These are phyloP conservation scores for Nakazawaea holstii DNA, from an alignment of 805 yeast genomes.

Conservation along the genomic window DNA sequence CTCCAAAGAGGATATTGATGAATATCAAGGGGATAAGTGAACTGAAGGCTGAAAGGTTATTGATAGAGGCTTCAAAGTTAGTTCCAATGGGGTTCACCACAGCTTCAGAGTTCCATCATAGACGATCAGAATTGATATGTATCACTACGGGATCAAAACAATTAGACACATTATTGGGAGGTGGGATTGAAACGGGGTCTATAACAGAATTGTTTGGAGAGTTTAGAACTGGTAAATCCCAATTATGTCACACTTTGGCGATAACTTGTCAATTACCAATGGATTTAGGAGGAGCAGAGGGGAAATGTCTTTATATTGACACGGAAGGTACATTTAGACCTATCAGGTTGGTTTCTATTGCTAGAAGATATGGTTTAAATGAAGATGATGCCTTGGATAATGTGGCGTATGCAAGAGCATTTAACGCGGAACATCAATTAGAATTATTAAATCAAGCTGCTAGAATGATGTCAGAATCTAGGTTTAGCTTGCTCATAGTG, in stretches of 20 bases:
- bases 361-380: conserved; percentile 84
- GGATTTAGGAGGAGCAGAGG: conserved; percentile 98
- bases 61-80: conserved; percentile 75
- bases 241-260: conserved; percentile 92
- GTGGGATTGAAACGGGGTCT: conserved; percentile 96
- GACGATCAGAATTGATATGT: conserved; percentile 87
- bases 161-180: conserved; percentile 87
- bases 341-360: conserved; percentile 80
- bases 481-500: conserved; percentile 87
- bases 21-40: conserved; percentile 90
- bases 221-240: conserved; percentile 96
- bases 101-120: conserved; percentile 87
- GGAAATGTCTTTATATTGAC: conserved; percentile 91
- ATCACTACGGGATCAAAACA: conserved; percentile 94
- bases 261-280: conserved; percentile 95
- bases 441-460: conserved; percentile 86
- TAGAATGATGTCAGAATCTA: conserved; percentile 90
- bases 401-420: conserved; percentile 96
- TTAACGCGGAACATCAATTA: conserved; percentile 93
- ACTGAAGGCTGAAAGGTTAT: conserved; percentile 84
- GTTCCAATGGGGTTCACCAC: conserved; percentile 98
- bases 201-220: conserved; percentile 96
- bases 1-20: conserved; percentile 76
- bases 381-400: conserved; percentile 94
- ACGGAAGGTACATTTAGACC: conserved; percentile 98